These are phyloP conservation scores for Aquilaria agallochum DNA, from an alignment of 441 rosid species.

Conservation along the genomic window DNA sequence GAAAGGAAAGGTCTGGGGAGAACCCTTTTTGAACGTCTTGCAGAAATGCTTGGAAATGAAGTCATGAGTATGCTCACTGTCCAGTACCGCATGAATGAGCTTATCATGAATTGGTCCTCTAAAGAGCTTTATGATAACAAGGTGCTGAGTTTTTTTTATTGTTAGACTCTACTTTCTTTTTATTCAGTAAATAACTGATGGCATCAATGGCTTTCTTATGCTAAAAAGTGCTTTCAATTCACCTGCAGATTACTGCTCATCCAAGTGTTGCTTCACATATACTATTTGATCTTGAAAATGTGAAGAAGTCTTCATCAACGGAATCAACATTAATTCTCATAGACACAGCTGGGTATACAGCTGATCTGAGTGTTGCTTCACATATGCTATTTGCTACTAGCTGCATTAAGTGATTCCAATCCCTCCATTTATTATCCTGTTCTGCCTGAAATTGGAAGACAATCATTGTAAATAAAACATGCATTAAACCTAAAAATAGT, in stretches of 20 bases:
- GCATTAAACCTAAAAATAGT: too few species aligned
- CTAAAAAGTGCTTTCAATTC: conserved; percentile 4
- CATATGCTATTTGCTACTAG: too few species aligned
- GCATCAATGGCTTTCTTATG: not conserved
- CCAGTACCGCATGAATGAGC: conserved; percentile 98
- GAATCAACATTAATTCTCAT: conserved; percentile 82
- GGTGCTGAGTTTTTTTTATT: conserved; percentile 35
- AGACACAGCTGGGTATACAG: conserved; percentile 75
- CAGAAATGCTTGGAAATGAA: conserved; percentile 79
- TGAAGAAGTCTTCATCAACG: conserved; percentile 58
- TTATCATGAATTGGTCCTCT: conserved; percentile 97
- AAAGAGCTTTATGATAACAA: conserved; percentile 76
- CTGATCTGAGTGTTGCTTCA: not conserved
- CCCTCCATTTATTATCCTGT: not conserved
- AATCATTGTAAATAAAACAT: not conserved
- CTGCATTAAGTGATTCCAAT: conserved; percentile 2
- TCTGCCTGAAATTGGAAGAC: not conserved
- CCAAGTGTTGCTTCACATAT: conserved; percentile 81
- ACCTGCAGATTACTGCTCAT: conserved; percentile 70
- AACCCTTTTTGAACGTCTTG: conserved; percentile 93
- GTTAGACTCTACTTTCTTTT: conserved; percentile 9
- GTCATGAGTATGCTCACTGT: conserved; percentile 87
- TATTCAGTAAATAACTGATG: not conserved
- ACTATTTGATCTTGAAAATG: conserved; percentile 84
- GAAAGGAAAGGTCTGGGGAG: conserved; percentile 92